These are phyloP conservation scores for Solanum ossicruentum DNA, from an alignment of 257 asterid genomes.

Conservation along the genomic window DNA sequence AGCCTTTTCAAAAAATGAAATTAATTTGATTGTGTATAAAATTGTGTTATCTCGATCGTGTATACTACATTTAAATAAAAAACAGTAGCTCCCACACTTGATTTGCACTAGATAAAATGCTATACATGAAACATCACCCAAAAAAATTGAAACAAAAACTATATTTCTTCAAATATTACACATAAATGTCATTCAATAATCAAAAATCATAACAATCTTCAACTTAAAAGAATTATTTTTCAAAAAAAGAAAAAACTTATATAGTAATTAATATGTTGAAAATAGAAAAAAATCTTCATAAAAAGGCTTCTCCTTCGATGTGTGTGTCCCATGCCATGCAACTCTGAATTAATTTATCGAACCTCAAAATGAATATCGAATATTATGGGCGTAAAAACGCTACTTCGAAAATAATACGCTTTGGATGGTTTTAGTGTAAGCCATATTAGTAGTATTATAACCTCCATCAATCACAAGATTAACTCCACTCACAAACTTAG, in stretches of 20 bases:
- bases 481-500: conserved; percentile 56
- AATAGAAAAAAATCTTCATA: background rate
- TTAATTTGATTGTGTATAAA: too few relatives aligned
- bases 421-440: conserved; percentile 24
- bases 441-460: conserved; percentile 48
- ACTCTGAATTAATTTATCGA: background rate
- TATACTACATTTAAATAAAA: background rate
- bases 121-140: background rate
- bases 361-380: background rate
- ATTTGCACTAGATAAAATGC: background rate
- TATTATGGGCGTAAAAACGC: background rate
- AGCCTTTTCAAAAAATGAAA: background rate
- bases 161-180: background rate
- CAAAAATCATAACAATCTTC: background rate
- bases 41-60: too few relatives aligned
- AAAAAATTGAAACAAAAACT: background rate
- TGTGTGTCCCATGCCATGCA: background rate
- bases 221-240: too few relatives aligned
- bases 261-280: too few relatives aligned
- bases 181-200: background rate
- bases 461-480: conserved; percentile 78
- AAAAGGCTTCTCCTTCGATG: background rate
- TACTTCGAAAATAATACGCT: background rate
- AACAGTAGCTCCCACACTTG: background rate
- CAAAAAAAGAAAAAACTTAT: too few relatives aligned